Percentiles rank a stretch among this genome's conserved stretches.
Evolutionary conservation across 2,329 filamentous ascomycete species (phyloP).

Genomic region (Hypoxylon sp.): DNA sequence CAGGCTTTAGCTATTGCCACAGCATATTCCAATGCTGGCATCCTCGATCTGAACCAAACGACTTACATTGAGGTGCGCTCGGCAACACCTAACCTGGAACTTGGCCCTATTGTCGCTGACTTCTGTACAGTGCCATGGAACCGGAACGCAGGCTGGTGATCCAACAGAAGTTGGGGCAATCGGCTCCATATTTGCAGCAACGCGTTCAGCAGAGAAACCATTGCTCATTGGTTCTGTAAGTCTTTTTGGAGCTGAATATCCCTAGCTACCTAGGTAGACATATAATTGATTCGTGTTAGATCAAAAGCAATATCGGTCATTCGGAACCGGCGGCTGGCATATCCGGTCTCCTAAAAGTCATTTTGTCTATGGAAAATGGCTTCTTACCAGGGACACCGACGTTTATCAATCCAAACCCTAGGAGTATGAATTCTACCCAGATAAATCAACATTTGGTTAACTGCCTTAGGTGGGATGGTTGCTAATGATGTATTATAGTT

Average conservation of each 20-base stretch:
- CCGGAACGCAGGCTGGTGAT: constrained; percentile 54
- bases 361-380: constrained; percentile 45
- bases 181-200: constrained; percentile 36
- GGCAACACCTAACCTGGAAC: too few relatives aligned
- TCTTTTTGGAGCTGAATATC: too few relatives aligned
- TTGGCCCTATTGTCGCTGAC: too few relatives aligned
- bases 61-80: constrained; percentile 40
- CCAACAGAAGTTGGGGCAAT: constrained; percentile 49
- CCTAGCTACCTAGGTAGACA: too few relatives aligned
- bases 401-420: constrained; percentile 36
- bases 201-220: constrained; percentile 11
- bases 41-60: constrained; percentile 32
- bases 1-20: constrained; percentile 48
- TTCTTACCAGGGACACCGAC: constrained; percentile 41
- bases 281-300: too few relatives aligned
- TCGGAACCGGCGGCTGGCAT: constrained; percentile 42
- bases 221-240: constrained; percentile 39
- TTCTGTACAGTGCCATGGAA: constrained; percentile 51
- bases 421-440: too few relatives aligned
- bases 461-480: too few relatives aligned
- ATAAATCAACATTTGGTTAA: too few relatives aligned
- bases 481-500: too few relatives aligned
- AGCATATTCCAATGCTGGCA: constrained; percentile 45
- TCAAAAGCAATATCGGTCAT: constrained; percentile 44
- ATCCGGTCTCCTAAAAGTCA: constrained; percentile 45